Evolutionary conservation across 129 eudicot species (phyloP).

Genomic region (Chrysanthemum lavandulifolium): DNA sequence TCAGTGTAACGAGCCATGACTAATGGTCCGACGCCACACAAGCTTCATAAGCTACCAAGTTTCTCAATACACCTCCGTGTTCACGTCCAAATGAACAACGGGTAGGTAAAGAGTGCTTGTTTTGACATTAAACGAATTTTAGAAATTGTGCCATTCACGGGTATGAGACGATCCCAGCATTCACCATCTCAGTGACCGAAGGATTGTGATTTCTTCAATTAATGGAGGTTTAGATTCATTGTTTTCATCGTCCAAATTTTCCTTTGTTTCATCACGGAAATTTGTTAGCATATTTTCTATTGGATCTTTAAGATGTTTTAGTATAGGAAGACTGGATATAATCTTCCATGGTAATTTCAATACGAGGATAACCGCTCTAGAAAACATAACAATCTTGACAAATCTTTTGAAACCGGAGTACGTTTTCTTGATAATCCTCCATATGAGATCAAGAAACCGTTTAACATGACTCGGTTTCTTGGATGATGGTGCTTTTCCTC

Average conservation of each 20-base stretch:
- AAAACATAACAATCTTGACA: conserved; percentile 20
- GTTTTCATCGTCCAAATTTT: neutral
- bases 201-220: conserved; percentile 59
- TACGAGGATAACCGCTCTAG: conserved; percentile 25
- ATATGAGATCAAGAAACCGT: neutral
- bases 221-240: conserved; percentile 35
- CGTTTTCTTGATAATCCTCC: conserved; percentile 6
- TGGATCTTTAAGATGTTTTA: conserved; percentile 34
- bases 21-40: conserved; percentile 52
- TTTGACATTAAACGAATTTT: conserved; percentile 32
- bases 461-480: conserved; percentile 4
- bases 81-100: conserved; percentile 21
- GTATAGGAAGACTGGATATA: conserved; percentile 45
- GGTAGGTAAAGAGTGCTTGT: conserved; percentile 46
- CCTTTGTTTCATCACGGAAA: conserved; percentile 9
- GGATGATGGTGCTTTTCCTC: neutral
- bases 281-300: conserved; percentile 16
- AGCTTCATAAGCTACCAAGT: conserved; percentile 21
- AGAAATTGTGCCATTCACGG: conserved; percentile 39
- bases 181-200: conserved; percentile 49
- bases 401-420: conserved; percentile 17
- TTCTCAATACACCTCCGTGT: too few relatives aligned
- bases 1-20: conserved; percentile 70
- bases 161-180: conserved; percentile 45
- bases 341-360: conserved; percentile 43